Percentiles rank a stretch among this genome's conserved stretches.
These are phyloP conservation scores for Xylaria venustula DNA, from an alignment of 495 filamentous ascomycete species.

Conservation along the genomic window DNA sequence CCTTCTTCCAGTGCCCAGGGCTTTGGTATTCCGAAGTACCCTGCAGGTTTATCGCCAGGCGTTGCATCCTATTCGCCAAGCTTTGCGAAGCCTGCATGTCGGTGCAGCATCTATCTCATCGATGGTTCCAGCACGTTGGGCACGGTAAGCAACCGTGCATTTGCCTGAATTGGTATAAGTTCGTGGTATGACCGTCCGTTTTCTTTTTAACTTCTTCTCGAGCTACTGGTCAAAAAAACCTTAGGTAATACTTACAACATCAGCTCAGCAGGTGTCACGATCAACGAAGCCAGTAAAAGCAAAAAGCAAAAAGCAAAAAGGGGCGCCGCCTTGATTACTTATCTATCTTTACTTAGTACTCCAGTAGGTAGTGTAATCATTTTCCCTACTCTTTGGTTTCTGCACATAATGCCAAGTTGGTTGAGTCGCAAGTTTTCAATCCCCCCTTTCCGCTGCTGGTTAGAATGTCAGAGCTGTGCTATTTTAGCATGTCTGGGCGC, in stretches of 20 bases:
- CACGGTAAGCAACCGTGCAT: slow-evolving; percentile 5
- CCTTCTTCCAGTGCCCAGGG: background rate
- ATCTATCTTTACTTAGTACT: too few relatives aligned
- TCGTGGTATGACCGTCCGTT: background rate
- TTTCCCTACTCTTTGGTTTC: background rate
- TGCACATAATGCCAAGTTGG: background rate
- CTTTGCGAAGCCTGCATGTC: slow-evolving; percentile 3
- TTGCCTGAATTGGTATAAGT: too few relatives aligned
- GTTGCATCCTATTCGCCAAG: slow-evolving; percentile 8
- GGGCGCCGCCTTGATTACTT: too few relatives aligned
- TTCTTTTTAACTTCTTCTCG: too few relatives aligned
- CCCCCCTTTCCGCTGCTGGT: background rate
- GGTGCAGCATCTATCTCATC: slow-evolving; percentile 6
- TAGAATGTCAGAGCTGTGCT: background rate
- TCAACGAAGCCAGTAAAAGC: too few relatives aligned
- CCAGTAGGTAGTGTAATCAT: too few relatives aligned
- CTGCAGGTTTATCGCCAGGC: background rate
- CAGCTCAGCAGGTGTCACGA: too few relatives aligned
- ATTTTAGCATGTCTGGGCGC: background rate
- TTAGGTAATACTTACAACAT: too few relatives aligned
- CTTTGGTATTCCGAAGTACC: slow-evolving; percentile 8
- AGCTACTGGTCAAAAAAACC: too few relatives aligned
- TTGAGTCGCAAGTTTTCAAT: background rate
- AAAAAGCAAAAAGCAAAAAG: too few relatives aligned
- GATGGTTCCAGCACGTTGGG: background rate